These are phyloP conservation scores for Hanseniaspora osmophila DNA, from an alignment of 805 yeast genomes.

Conservation along the genomic window DNA sequence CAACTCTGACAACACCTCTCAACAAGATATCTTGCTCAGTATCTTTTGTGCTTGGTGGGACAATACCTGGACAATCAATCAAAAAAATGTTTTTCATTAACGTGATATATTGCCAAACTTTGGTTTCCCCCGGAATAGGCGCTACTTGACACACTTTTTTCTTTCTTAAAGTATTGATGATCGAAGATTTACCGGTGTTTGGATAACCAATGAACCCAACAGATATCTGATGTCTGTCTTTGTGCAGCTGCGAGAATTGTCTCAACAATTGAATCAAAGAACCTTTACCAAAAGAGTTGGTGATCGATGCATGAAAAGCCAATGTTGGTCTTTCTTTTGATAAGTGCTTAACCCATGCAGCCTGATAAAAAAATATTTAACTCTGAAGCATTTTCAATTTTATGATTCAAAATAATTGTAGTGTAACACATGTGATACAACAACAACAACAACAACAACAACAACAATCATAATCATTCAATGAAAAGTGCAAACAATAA, in stretches of 20 bases:
- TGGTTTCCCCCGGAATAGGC: constrained; percentile 97
- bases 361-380: constrained; percentile 33
- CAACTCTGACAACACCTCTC: constrained; percentile 98
- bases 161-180: constrained; percentile 81
- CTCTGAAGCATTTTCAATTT: no score
- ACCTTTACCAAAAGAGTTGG: constrained; percentile 96
- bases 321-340: constrained; percentile 86
- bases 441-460: constrained; percentile 7
- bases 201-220: constrained; percentile 98
- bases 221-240: constrained; percentile 89
- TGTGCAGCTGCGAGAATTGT: constrained; percentile 81
- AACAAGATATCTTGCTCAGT: constrained; percentile 82
- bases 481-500: constrained; percentile 4
- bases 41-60: constrained; percentile 86
- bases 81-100: constrained; percentile 89
- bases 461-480: constrained; percentile 4
- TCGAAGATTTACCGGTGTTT: constrained; percentile 93
- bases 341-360: constrained; percentile 95
- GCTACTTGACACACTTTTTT: constrained; percentile 96
- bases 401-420: constrained; percentile 6
- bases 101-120: constrained; percentile 97
- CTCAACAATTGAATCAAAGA: constrained; percentile 83
- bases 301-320: constrained; percentile 96
- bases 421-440: constrained; percentile 1
- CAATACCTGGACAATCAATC: constrained; percentile 98